phyloP scores from a whole-genome alignment of 106 monocot genomes.

The Acorus gramineus region DNA sequence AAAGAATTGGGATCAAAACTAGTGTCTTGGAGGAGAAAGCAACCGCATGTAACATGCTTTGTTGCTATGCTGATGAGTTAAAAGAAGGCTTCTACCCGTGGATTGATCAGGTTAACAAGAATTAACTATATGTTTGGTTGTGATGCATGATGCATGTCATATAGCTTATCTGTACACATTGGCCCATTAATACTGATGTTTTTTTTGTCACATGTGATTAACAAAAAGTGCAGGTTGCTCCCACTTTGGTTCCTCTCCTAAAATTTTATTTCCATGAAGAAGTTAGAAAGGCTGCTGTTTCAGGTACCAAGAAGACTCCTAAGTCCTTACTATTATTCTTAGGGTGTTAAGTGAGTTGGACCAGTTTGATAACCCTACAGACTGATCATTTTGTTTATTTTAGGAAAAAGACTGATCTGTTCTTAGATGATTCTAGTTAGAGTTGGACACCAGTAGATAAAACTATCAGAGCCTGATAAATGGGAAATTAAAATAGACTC shows the following conservation, averaged over 20 bases:
- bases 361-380: no score
- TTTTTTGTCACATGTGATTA: neutral
- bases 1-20: conserved; percentile 85
- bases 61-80: conserved; percentile 92
- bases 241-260: conserved; percentile 82
- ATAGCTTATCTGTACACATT: no score
- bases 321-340: no score
- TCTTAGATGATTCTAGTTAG: no score
- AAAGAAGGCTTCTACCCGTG: conserved; percentile 98
- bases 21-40: conserved; percentile 96
- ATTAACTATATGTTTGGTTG: neutral
- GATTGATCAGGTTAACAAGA: conserved; percentile 74
- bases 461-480: no score
- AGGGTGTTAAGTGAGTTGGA: no score
- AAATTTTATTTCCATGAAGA: conserved; percentile 99
- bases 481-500: no score
- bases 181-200: no score
- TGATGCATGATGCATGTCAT: neutral
- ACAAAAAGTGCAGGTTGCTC: conserved; percentile 64
- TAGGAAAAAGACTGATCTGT: no score
- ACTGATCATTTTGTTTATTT: no score
- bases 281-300: conserved; percentile 91
- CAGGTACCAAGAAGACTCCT: conserved; percentile 35
- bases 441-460: no score
- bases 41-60: conserved; percentile 98